Base-by-base conservation (phyloP, 2,329 filamentous ascomycete species). In the Aspergillus fischeri region DNA sequence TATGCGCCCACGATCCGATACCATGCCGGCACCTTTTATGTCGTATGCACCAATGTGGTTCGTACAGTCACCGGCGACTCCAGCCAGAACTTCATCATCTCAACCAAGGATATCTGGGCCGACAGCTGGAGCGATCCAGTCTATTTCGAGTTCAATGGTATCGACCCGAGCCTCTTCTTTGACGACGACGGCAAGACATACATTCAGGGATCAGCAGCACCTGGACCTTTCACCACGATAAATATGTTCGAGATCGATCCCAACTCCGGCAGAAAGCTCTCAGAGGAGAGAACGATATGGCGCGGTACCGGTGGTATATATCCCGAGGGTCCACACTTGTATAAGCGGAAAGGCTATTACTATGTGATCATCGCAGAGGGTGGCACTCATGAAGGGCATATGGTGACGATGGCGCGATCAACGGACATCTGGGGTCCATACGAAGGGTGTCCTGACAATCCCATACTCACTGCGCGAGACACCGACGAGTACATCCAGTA, bases 301-400 rank as follows among this genome's bases (percentile, higher is more conserved):
- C n/a, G 29, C 2, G 57, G 57, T 2, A 51, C 29, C 6, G 47
- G 35, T 1, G 41, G 29, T 2, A 47, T 53, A 7, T 59, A 79
- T 27, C 56, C 82, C 0, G 81, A 83, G 60, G 82, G 81, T 0
- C 81, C 81, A 0, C 81, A 83, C 51, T 71, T 83, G 29, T 82
- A 80, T 60, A 72, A 69, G 47, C 77, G 76, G 52, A 78, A 81
- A 48, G 76, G 72, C 0, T 82, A 70, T 63, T 82, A 81, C 58
- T 83, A 82, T 55, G 67, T 82, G 3, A 61, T 82, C 10, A 74
- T 75, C 2, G 78, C 80, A 0, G 80, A 83, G 67, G 79, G 79
- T 57, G 80, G 80, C 2, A 82, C 80, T 0, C 77, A 77, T 0
- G 62, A 76, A 0, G 69, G 75, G 6, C 81, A 83, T 60, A 80